Conservation (phyloP, 495 filamentous ascomycete genomes). For the Amphirosellinia nigrospora region DNA sequence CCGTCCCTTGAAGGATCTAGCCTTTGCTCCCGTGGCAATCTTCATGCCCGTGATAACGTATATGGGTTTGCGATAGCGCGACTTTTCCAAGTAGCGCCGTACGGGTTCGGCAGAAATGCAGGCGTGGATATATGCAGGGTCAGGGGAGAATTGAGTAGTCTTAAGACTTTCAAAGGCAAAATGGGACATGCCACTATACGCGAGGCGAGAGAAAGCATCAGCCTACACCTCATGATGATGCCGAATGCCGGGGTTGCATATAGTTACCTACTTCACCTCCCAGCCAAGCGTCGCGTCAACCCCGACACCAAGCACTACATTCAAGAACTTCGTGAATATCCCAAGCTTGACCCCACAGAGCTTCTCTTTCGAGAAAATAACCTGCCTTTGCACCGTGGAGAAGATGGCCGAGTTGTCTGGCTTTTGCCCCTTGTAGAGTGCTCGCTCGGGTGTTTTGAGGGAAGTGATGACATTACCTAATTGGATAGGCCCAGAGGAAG, state of each 20-base stretch:
- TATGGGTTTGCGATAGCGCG: slow-evolving; percentile 18
- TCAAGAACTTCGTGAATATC: not conserved
- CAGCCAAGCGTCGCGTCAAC: not conserved
- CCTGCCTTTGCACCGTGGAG: not conserved
- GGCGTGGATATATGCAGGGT: not conserved
- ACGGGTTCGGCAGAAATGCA: slow-evolving; percentile 10
- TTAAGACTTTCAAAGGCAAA: not conserved
- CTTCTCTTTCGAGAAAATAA: slow-evolving; percentile 1
- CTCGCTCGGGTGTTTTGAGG: slow-evolving; percentile 11
- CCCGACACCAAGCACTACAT: not conserved
- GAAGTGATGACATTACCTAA: slow-evolving; percentile 21
- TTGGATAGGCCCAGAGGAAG: slow-evolving; percentile 1
- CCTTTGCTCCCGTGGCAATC: slow-evolving; percentile 8
- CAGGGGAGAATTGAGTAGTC: slow-evolving; percentile 10
- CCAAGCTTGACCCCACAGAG: not conserved
- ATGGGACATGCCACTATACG: not conserved
- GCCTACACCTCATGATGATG: not conserved
- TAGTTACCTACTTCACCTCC: not conserved
- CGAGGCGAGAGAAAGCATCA: not conserved
- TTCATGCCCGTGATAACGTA: slow-evolving; percentile 19
- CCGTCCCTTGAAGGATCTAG: not conserved
- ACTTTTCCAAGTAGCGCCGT: slow-evolving; percentile 17
- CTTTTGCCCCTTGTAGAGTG: not conserved
- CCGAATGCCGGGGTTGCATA: not conserved
- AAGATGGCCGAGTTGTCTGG: not conserved